Base-by-base conservation (phyloP, 2,329 filamentous ascomycete genomes). In the Fusarium lateritium region DNA sequence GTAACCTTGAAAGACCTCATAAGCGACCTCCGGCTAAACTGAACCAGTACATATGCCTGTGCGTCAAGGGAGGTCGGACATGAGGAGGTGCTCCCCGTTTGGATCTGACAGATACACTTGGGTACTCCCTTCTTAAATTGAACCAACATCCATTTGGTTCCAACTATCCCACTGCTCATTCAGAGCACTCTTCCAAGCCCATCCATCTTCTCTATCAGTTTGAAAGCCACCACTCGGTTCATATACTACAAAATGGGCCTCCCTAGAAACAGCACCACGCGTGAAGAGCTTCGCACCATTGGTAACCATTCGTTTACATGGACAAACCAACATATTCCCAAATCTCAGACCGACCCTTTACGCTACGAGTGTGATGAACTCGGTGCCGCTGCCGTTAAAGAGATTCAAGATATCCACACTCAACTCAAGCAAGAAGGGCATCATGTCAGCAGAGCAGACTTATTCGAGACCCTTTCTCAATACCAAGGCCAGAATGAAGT, bases 311-410 rank as follows among this genome's bases (percentile, higher is more conserved):
- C 44, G 1, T 64, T 64, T 10, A 64, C 33, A 28, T 64, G 61
- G 61, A 64, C 61, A 5, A 45, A 57, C 10, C 14, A 64, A 7
- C 61, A 64, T 15, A 50, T 64, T 7, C 39, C 61, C 33, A 64
- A 64, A n/a, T 46, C 51, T 1, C 59, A 64, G 8, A 64, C 61
- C 36, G 61, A 64, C n/a, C 61, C 61, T 45, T 22, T 64, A 7
- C 59, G 61, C 6, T 40, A 64, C 8, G 26, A 58, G 21, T 64
- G 51, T 26, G 61, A 64, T 5, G 28, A 64, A 14, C 61, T 64
- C 3, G 61, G 61, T 4, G 59, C 61, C 10, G 39, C 44, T 22
- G 59, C 61, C 6, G 61, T 64, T 2, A 58, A 28, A 7, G 46
- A 50, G 22, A 64, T 64, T 0, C 61, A 64, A 7, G 7, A 44